Evolutionary conservation across 495 filamentous ascomycete species (phyloP).

Genomic region (Xylaria castorea): DNA sequence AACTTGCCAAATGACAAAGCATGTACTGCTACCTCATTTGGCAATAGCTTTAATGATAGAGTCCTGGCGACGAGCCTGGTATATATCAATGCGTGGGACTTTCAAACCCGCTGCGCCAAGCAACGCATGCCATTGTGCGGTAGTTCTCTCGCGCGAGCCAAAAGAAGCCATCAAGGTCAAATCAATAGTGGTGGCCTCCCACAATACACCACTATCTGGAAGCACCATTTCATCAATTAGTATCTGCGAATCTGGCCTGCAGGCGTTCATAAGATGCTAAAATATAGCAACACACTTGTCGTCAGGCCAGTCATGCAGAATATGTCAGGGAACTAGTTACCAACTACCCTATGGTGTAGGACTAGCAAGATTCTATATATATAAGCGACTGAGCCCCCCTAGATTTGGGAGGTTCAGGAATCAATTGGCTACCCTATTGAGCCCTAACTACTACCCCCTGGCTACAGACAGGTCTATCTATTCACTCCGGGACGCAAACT

Average conservation of each 20-base stretch:
- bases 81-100: background rate
- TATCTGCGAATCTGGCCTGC: background rate
- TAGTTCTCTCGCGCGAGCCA: background rate
- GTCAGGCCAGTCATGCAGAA: background rate
- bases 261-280: background rate
- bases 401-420: no score
- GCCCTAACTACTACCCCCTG: no score
- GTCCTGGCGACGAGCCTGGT: background rate
- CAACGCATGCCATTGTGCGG: background rate
- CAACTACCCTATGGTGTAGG: no score
- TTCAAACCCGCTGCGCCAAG: background rate
- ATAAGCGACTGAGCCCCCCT: no score
- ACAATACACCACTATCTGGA: background rate
- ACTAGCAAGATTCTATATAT: no score
- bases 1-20: background rate
- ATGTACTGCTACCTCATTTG: background rate
- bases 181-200: background rate
- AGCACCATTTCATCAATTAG: background rate
- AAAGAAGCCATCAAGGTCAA: background rate
- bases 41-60: background rate
- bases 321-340: no score
- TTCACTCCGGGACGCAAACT: no score
- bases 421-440: no score
- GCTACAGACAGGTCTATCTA: no score
- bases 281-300: background rate